A percentile compares a stretch with the other conserved stretches of the same genome.
phyloP scores from a whole-genome alignment of 148 eudicot species.

The Nyssa sinensis region DNA sequence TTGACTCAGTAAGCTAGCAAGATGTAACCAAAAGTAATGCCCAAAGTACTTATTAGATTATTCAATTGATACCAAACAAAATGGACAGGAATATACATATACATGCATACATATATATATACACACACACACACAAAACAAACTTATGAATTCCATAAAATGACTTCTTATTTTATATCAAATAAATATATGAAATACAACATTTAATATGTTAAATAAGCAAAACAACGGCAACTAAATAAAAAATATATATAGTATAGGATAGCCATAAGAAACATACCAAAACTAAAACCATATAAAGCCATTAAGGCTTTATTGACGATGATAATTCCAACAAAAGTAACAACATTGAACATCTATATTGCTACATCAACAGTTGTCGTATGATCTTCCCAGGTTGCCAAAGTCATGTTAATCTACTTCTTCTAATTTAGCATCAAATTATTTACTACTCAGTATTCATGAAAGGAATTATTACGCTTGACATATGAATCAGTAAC shows the following conservation, averaged over 20 bases:
- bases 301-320: conserved; percentile 65
- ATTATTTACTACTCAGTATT: neutral
- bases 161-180: neutral
- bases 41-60: no score
- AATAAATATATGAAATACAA: neutral
- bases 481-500: neutral
- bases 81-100: no score
- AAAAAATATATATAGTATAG: neutral
- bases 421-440: neutral
- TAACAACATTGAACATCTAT: conserved; percentile 55
- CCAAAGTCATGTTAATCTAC: conserved; percentile 29
- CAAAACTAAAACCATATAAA: conserved; percentile 55
- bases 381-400: conserved; percentile 36
- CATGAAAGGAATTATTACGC: neutral
- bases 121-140: no score
- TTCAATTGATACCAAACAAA: no score
- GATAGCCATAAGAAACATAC: conserved; percentile 25
- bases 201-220: neutral
- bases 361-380: conserved; percentile 37
- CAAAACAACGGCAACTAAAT: neutral
- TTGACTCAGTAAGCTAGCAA: no score
- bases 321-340: conserved; percentile 64
- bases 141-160: neutral
- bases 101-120: no score
- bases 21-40: no score